A percentile compares a stretch with the other conserved stretches of the same genome.
Evolutionary conservation across 1,139 yeast genomes (phyloP).

Genomic region (Saccharomycopsis hybrid): DNA sequence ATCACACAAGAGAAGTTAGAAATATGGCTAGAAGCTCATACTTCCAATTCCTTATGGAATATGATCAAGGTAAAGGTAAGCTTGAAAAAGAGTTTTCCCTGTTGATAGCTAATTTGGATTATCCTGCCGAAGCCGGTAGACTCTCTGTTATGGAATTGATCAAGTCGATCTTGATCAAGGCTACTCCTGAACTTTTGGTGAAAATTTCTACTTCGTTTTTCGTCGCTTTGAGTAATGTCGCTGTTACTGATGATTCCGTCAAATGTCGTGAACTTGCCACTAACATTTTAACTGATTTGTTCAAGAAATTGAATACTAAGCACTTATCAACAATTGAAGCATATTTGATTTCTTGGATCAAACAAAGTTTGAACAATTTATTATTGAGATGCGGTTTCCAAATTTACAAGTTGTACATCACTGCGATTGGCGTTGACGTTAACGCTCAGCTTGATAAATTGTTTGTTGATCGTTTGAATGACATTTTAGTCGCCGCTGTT

Average conservation of each 20-base stretch:
- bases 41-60: conserved; percentile 85
- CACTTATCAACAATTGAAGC: conserved; percentile 46
- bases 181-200: conserved; percentile 54
- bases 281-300: conserved; percentile 49
- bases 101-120: conserved; percentile 74
- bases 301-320: conserved; percentile 42
- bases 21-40: conserved; percentile 81
- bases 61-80: conserved; percentile 87
- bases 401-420: conserved; percentile 58
- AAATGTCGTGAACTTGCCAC: conserved; percentile 85
- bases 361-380: conserved; percentile 44
- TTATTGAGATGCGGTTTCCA: conserved; percentile 74
- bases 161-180: conserved; percentile 60
- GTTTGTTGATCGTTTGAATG: conserved; percentile 35
- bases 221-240: conserved; percentile 70
- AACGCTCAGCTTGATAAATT: conserved; percentile 35
- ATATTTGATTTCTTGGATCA: conserved; percentile 64
- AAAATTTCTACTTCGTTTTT: conserved; percentile 72
- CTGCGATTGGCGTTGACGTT: conserved; percentile 41
- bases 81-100: conserved; percentile 78
- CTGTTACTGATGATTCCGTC: conserved; percentile 73
- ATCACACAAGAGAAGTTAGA: conserved; percentile 76
- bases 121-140: conserved; percentile 83
- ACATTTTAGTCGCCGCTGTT: conserved; percentile 26
- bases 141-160: conserved; percentile 87